Percentiles rank a stretch among this genome's conserved stretches.
These are phyloP conservation scores for Puccinia hordei DNA, from an alignment of 1,284 basidiomycete species.

Conservation along the genomic window DNA sequence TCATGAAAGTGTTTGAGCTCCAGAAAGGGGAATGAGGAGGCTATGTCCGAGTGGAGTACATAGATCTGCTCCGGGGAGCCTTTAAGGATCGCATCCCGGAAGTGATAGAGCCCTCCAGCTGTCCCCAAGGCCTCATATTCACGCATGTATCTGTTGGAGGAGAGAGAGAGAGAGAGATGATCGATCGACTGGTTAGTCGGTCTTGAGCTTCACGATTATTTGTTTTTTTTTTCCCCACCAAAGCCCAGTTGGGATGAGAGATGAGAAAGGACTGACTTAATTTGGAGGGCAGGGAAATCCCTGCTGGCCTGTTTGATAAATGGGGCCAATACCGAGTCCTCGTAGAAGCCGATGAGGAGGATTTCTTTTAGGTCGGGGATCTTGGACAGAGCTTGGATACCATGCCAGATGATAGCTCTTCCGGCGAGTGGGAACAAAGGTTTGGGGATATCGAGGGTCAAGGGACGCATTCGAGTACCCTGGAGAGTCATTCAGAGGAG, in stretches of 20 bases:
- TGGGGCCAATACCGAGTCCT: constrained; percentile 62
- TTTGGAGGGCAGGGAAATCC: constrained; percentile 63
- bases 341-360: constrained; percentile 64
- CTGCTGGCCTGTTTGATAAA: constrained; percentile 63
- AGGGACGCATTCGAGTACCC: constrained; percentile 63
- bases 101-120: constrained; percentile 59
- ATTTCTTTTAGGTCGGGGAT: constrained; percentile 62
- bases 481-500: constrained; percentile 51
- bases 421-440: constrained; percentile 63
- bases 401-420: constrained; percentile 63
- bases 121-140: constrained; percentile 64
- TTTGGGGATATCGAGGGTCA: constrained; percentile 62
- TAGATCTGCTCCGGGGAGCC: constrained; percentile 62
- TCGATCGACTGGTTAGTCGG: no score
- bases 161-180: no score
- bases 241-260: background rate
- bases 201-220: no score
- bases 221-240: background rate
- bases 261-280: constrained; percentile 57
- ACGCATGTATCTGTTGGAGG: constrained; percentile 62
- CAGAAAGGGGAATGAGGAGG: constrained; percentile 61
- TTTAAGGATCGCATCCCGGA: constrained; percentile 63
- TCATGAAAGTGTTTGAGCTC: constrained; percentile 62
- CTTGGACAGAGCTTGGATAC: constrained; percentile 62
- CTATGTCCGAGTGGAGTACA: constrained; percentile 65